Conservation (phyloP, 768 basidiomycete genomes). For the Asterophora lycoperdoides region DNA sequence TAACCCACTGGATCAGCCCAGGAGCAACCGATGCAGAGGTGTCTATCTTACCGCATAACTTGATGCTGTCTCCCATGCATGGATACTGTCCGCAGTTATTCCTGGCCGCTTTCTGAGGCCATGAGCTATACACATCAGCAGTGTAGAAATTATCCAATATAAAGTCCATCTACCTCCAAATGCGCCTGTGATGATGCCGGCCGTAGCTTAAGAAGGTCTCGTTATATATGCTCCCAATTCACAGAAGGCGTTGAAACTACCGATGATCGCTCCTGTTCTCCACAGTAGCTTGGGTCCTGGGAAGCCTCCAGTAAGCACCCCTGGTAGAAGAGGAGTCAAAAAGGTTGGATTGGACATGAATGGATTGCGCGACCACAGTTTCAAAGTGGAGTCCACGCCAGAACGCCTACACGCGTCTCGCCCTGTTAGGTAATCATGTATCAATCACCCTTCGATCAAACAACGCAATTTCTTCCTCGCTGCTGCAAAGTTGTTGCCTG, state of each 20-base stretch:
- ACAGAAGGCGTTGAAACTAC: slow-evolving; percentile 22
- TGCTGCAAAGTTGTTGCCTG: not conserved
- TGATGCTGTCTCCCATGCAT: slow-evolving; percentile 61
- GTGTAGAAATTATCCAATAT: not conserved
- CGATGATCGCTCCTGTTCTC: slow-evolving; percentile 39
- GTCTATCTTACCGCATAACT: slow-evolving; percentile 50
- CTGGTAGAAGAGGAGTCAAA: slow-evolving; percentile 26
- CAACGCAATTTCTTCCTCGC: slow-evolving; percentile 4
- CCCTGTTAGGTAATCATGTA: slow-evolving; percentile 5
- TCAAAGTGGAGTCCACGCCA: no score
- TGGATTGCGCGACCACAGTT: not conserved
- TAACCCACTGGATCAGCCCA: slow-evolving; percentile 21
- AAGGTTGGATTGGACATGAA: slow-evolving; percentile 20
- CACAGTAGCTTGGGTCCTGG: slow-evolving; percentile 30
- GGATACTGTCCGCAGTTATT: slow-evolving; percentile 47
- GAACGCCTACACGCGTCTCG: no score
- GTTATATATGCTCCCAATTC: not conserved
- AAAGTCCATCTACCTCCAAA: slow-evolving; percentile 46
- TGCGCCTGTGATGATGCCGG: slow-evolving; percentile 58
- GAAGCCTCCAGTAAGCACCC: slow-evolving; percentile 5
- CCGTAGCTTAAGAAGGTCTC: slow-evolving; percentile 25
- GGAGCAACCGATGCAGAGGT: not conserved
- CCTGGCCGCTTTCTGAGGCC: slow-evolving; percentile 45
- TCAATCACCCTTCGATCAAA: slow-evolving; percentile 6
- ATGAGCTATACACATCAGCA: slow-evolving; percentile 37